Conservation (phyloP, 768 basidiomycete genomes). For the Flagelloscypha sp. region DNA sequence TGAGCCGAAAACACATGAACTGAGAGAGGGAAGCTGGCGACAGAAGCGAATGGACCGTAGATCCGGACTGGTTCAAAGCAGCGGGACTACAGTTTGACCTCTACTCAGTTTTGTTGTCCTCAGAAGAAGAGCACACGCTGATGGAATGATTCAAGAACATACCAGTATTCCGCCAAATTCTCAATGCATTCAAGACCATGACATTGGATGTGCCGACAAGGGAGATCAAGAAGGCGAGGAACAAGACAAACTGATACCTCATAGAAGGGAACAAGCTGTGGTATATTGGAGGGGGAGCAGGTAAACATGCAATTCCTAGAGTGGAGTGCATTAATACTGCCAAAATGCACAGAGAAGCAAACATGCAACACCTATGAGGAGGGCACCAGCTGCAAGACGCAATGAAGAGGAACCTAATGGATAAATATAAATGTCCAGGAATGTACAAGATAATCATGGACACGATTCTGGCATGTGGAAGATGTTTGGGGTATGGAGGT, state of each 20-base stretch:
- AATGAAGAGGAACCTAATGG: slow-evolving; percentile 22
- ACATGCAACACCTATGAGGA: slow-evolving; percentile 2
- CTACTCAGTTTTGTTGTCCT: too few species aligned
- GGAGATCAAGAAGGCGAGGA: slow-evolving; percentile 3
- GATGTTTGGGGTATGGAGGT: slow-evolving; percentile 24
- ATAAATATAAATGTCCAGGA: slow-evolving; percentile 20
- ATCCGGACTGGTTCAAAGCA: slow-evolving; percentile 18
- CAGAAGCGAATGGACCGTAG: slow-evolving; percentile 15
- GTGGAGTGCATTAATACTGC: slow-evolving; percentile 6
- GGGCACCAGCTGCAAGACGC: slow-evolving; percentile 28
- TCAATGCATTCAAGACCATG: slow-evolving; percentile 4
- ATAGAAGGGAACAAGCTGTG: slow-evolving; percentile 11
- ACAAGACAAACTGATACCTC: slow-evolving; percentile 6
- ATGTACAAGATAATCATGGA: slow-evolving; percentile 14
- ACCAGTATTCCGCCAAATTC: slow-evolving; percentile 7
- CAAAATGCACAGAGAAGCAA: slow-evolving; percentile 4
- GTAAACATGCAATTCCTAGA: slow-evolving; percentile 1
- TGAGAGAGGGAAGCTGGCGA: slow-evolving; percentile 7
- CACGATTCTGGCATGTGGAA: slow-evolving; percentile 15
- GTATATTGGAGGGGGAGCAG: slow-evolving; percentile 4
- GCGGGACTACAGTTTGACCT: neutral
- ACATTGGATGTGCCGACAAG: slow-evolving; percentile 9
- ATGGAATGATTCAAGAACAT: slow-evolving; percentile 10
- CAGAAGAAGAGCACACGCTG: too few species aligned
- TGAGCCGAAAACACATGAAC: too few species aligned